Conservation (phyloP, 495 filamentous ascomycete genomes). For the Cudoniella acicularis region DNA sequence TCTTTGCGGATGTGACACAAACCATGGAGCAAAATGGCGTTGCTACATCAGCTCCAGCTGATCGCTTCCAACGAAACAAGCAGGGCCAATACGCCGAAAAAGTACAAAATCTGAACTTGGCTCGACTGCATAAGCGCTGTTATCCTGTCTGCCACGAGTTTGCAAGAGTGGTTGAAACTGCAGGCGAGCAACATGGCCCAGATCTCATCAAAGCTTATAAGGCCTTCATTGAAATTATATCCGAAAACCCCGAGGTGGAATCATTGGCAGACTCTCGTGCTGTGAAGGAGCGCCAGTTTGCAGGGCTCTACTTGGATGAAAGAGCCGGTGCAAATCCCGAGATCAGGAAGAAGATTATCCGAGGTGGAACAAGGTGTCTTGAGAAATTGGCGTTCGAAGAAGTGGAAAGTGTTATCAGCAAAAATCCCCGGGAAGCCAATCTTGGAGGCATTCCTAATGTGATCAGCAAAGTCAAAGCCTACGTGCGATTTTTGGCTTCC, state of each 20-base stretch:
- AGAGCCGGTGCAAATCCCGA: constrained; percentile 57
- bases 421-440: constrained; percentile 83
- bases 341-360: constrained; percentile 70
- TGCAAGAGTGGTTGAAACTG: constrained; percentile 61
- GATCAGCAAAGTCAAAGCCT: constrained; percentile 87
- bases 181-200: constrained; percentile 59
- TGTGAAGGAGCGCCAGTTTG: constrained; percentile 73
- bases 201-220: constrained; percentile 75
- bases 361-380: constrained; percentile 70
- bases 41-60: constrained; percentile 48
- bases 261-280: constrained; percentile 49
- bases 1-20: constrained; percentile 66
- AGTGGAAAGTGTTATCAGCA: constrained; percentile 69
- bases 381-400: constrained; percentile 71
- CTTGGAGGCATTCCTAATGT: constrained; percentile 84
- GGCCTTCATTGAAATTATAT: constrained; percentile 69
- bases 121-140: constrained; percentile 57
- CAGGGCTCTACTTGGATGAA: constrained; percentile 67
- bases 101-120: constrained; percentile 70
- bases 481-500: constrained; percentile 70
- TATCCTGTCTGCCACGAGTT: constrained; percentile 73
- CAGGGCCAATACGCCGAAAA: constrained; percentile 72
- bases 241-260: constrained; percentile 55
- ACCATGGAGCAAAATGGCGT: constrained; percentile 37
- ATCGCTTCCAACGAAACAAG: constrained; percentile 73